Conservation (phyloP, 2,329 filamentous ascomycete genomes). For the Hawksworthiomyces lignivorus region DNA sequence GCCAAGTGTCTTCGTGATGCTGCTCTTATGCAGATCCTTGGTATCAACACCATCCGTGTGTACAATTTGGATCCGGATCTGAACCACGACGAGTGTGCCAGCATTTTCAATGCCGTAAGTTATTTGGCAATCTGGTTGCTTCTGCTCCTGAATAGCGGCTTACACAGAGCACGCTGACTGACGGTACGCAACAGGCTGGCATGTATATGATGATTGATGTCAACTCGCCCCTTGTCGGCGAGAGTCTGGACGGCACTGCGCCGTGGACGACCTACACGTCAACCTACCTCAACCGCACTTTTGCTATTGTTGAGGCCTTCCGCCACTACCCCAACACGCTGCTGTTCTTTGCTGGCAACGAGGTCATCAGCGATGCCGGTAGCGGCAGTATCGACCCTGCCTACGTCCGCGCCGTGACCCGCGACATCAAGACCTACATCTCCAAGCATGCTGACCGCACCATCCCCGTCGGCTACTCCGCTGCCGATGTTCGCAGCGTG, state of each 20-base stretch:
- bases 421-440: slow-evolving; percentile 76
- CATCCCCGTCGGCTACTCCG: slow-evolving; percentile 74
- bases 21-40: slow-evolving; percentile 56
- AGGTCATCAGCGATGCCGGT: slow-evolving; percentile 62
- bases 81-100: slow-evolving; percentile 60
- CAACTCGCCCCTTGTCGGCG: slow-evolving; percentile 55
- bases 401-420: slow-evolving; percentile 68
- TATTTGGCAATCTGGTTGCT: too few relatives aligned
- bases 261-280: slow-evolving; percentile 51
- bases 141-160: too few relatives aligned
- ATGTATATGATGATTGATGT: slow-evolving; percentile 65
- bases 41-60: slow-evolving; percentile 61
- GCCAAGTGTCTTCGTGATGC: slow-evolving; percentile 56
- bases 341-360: slow-evolving; percentile 73
- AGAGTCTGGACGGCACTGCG: slow-evolving; percentile 45
- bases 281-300: slow-evolving; percentile 57
- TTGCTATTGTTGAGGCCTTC: slow-evolving; percentile 60
- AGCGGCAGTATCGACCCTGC: slow-evolving; percentile 55
- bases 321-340: slow-evolving; percentile 59
- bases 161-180: too few relatives aligned
- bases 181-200: slow-evolving; percentile 36
- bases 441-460: slow-evolving; percentile 58
- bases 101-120: slow-evolving; percentile 56
- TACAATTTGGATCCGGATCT: slow-evolving; percentile 60
- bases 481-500: slow-evolving; percentile 67